Base-by-base conservation (phyloP, 768 basidiomycete genomes). In the Lentinula sp. region DNA sequence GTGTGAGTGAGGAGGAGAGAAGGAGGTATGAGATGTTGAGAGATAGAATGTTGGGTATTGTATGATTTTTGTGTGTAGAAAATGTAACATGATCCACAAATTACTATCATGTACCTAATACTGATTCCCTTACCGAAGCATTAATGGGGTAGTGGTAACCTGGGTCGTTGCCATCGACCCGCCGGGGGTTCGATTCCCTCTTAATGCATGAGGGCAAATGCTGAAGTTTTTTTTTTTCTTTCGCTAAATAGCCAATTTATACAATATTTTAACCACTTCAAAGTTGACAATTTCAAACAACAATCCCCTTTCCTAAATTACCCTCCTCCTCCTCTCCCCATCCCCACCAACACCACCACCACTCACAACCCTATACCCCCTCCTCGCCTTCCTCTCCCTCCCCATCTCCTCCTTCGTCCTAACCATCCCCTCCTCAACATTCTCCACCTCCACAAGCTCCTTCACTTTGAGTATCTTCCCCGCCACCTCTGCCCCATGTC, bases 401-500 rank as follows among this genome's bases (percentile, higher is more conserved):
- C 84, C 79, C 76, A 88, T 86, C 74, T 91, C 80, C 63, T 81
- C 75, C 69, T 85, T 85, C n/a, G 84, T 87, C 74, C 80, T 79
- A 28, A 93, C 91, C 59, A 80, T 75, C 37, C 79, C 77, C 28
- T 77, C 76, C 0, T 87, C 83, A 15, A 97, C 93, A 69, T 95
- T 96, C 71, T 87, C 81, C 46, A 98, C 94, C 68, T 89, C 82
- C 9, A 97, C 84, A 48, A 98, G 76, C 74, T 98, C 95, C 79
- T 97, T 98, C 60, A 97, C 85, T 23, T 75, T 74, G 52, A 98
- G 77, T 54, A 97, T 94, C 72, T 91, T 91, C 13, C 95, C 95
- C 0, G 93, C 94, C 3, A 83, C 79, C 60, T 88, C 86, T 0
- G 87, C 85, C 0, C 81, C 80, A 67, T 90, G 88, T 3, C 80